Conservation (phyloP, 257 asterid species). For the Cruciata laevipes region DNA sequence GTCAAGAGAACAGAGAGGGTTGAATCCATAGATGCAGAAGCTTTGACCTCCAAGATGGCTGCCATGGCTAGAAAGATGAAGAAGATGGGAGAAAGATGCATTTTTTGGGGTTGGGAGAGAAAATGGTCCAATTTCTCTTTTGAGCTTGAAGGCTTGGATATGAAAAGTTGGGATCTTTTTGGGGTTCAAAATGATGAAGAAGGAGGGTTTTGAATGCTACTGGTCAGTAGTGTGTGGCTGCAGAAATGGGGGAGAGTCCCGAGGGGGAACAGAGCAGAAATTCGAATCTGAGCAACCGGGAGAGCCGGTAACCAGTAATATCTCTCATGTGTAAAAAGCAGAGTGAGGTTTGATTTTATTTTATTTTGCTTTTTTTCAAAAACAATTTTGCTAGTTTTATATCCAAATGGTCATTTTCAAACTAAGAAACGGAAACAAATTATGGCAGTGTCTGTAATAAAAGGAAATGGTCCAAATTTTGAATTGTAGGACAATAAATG, state of each 20-base stretch:
- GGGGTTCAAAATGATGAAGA: conserved; percentile 18
- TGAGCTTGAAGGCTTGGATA: not conserved
- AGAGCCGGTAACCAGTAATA: conserved; percentile 43
- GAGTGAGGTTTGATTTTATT: not conserved
- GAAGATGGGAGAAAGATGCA: conserved; percentile 24
- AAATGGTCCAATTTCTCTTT: conserved; percentile 4
- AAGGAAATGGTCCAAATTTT: not conserved
- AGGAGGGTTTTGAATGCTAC: conserved; percentile 3
- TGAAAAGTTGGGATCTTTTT: conserved; percentile 4
- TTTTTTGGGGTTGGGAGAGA: conserved; percentile 8
- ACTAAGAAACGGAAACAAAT: not conserved
- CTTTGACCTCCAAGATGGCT: conserved; percentile 17
- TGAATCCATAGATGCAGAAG: conserved; percentile 6
- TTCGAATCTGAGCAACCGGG: conserved; percentile 45
- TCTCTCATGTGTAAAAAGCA: conserved; percentile 28
- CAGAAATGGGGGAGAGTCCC: conserved; percentile 10
- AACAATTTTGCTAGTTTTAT: no score
- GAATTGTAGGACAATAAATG: not conserved
- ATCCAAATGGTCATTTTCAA: not conserved
- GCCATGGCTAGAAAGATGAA: conserved; percentile 16
- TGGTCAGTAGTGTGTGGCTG: not conserved
- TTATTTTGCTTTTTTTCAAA: no score
- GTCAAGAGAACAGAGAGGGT: conserved; percentile 50
- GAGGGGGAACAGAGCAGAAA: conserved; percentile 22
- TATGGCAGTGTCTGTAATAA: no score